Percentiles rank a stretch among this genome's conserved stretches.
These are phyloP conservation scores for Gossypium thurberi DNA, from an alignment of 345 rosid genomes.

Conservation along the genomic window DNA sequence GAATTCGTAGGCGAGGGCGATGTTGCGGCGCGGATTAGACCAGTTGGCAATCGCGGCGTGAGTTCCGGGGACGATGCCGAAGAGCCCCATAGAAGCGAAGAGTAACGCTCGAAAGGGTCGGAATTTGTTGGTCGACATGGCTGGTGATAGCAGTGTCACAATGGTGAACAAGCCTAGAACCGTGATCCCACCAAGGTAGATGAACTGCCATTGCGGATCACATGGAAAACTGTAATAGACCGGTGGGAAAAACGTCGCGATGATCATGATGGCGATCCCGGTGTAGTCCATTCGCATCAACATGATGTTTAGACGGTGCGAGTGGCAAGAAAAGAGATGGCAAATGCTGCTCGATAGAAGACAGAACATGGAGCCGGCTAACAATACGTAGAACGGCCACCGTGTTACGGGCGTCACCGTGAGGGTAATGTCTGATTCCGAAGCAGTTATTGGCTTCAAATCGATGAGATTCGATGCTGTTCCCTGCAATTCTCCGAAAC, in stretches of 20 bases:
- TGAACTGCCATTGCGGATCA: conserved; percentile 61
- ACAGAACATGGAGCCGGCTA: conserved; percentile 79
- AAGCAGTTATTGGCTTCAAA: conserved; percentile 17
- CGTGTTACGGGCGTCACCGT: conserved; percentile 27
- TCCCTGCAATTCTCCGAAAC: conserved; percentile 28
- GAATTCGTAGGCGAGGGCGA: conserved; percentile 52
- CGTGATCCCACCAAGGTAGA: conserved; percentile 66
- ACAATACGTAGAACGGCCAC: conserved; percentile 81
- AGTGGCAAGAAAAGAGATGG: conserved; percentile 86
- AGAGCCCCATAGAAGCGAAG: conserved; percentile 74
- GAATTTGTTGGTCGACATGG: conserved; percentile 48
- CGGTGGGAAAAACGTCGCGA: conserved; percentile 91
- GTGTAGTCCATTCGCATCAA: conserved; percentile 62
- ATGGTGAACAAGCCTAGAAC: conserved; percentile 73
- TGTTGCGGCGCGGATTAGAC: conserved; percentile 53
- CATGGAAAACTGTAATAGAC: conserved; percentile 81
- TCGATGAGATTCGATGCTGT: conserved; percentile 25
- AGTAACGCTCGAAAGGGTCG: conserved; percentile 61
- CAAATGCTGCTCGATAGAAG: conserved; percentile 75
- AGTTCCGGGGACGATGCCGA: conserved; percentile 61
- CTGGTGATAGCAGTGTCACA: conserved; percentile 56
- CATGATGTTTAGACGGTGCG: conserved; percentile 42
- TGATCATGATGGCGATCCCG: conserved; percentile 78
- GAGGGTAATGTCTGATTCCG: conserved; percentile 8
- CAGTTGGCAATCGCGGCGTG: conserved; percentile 62